Percentiles rank a stretch among this genome's conserved stretches.
These are phyloP conservation scores for Diaporthe sp. DNA, from an alignment of 2,329 filamentous ascomycete species.

Conservation along the genomic window DNA sequence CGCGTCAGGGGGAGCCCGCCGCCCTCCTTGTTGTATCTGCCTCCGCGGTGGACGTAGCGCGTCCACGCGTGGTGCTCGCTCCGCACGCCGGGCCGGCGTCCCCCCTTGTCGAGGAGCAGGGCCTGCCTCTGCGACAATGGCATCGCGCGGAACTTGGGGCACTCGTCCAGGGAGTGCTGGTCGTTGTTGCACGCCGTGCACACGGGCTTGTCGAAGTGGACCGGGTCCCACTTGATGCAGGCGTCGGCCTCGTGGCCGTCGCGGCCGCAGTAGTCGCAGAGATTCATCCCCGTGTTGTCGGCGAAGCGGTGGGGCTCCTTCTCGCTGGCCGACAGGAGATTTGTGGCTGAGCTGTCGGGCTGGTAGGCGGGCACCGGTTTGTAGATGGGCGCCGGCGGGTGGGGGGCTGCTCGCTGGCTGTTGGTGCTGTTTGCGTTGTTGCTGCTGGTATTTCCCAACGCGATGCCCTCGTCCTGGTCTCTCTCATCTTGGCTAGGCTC, in stretches of 20 bases:
- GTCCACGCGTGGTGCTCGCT: constrained; percentile 30
- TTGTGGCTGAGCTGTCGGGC: background rate
- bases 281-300: constrained; percentile 22
- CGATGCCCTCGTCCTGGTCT: background rate
- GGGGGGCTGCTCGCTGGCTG: too few relatives aligned
- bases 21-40: background rate
- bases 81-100: constrained; percentile 26
- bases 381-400: too few relatives aligned
- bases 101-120: constrained; percentile 27
- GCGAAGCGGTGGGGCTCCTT: constrained; percentile 4
- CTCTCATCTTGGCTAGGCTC: background rate
- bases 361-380: background rate
- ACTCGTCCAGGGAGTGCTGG: constrained; percentile 29
- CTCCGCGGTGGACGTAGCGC: background rate
- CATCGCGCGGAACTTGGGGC: constrained; percentile 5
- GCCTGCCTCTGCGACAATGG: background rate
- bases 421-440: background rate
- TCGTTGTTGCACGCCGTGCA: constrained; percentile 34
- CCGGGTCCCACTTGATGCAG: constrained; percentile 31
- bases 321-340: background rate
- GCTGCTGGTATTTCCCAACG: background rate
- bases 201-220: constrained; percentile 31
- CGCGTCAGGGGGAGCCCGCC: constrained; percentile 18
- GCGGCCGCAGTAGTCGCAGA: constrained; percentile 33
- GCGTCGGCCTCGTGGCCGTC: constrained; percentile 29